Percentiles rank a stretch among this genome's conserved stretches.
phyloP scores from a whole-genome alignment of 1,284 basidiomycete species.

The Vanrija pseudolonga region DNA sequence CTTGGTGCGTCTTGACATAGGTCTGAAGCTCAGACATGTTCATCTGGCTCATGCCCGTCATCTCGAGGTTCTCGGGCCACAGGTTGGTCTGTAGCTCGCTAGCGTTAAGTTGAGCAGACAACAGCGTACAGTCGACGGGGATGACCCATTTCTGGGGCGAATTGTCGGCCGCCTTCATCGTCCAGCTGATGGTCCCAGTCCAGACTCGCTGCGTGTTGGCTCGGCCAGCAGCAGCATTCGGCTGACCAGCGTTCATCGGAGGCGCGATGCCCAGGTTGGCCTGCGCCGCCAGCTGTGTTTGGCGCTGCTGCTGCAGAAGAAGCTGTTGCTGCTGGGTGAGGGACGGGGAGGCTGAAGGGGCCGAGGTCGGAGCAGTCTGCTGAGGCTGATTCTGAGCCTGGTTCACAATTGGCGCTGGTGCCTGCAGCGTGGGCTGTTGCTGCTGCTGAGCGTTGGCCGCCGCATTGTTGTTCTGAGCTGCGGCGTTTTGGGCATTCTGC shows the following conservation, averaged over 20 bases:
- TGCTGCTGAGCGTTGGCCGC: slow-evolving; percentile 2
- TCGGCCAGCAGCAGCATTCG: not conserved
- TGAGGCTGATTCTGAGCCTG: slow-evolving; percentile 8
- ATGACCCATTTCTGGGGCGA: slow-evolving; percentile 13
- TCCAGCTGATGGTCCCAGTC: slow-evolving; percentile 16
- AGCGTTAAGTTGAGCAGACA: slow-evolving; percentile 5
- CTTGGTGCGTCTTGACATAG: slow-evolving; percentile 16
- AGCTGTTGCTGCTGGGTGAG: slow-evolving; percentile 7
- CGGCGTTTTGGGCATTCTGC: not conserved
- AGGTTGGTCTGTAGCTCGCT: slow-evolving; percentile 7
- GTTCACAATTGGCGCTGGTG: not conserved
- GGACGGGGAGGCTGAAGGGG: no score
- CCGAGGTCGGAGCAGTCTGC: slow-evolving; percentile 2
- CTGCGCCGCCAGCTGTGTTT: slow-evolving; percentile 4
- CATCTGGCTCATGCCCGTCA: slow-evolving; percentile 14
- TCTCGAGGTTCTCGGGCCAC: slow-evolving; percentile 20
- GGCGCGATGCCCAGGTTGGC: not conserved
- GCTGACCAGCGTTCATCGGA: not conserved
- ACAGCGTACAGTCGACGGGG: slow-evolving; percentile 13
- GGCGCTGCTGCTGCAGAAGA: slow-evolving; percentile 8
- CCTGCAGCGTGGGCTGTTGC: not conserved
- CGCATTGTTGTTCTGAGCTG: not conserved
- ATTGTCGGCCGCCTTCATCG: slow-evolving; percentile 9
- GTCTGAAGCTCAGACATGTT: slow-evolving; percentile 17
- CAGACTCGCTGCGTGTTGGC: slow-evolving; percentile 5